Evolutionary conservation across 192 early-diverging fungal genomes (phyloP).

Genomic region (Coemansia guatemalensis): DNA sequence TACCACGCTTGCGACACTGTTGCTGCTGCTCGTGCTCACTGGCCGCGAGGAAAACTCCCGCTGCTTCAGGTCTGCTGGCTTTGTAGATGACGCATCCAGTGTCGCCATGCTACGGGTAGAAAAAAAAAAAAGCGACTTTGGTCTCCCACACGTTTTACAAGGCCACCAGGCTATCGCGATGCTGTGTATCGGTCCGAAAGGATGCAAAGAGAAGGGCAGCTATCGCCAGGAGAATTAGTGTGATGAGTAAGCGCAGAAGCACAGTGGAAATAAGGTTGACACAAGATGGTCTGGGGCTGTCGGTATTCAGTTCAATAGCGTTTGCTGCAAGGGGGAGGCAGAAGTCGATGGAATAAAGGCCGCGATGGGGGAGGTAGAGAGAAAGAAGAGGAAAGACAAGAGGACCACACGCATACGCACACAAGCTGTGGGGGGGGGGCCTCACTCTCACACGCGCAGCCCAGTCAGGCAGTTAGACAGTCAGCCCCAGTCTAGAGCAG

Average conservation of each 20-base stretch:
- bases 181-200: not conserved
- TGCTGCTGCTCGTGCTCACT: conserved; percentile 46
- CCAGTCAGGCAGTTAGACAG: not conserved
- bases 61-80: conserved; percentile 22
- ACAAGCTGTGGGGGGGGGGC: too few species aligned
- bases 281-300: not conserved
- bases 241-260: not conserved
- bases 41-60: conserved; percentile 33
- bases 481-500: not conserved
- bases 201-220: not conserved
- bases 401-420: too few species aligned
- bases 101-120: conserved; percentile 10
- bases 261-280: not conserved
- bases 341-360: not conserved
- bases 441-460: too few species aligned
- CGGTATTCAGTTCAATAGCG: not conserved
- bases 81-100: conserved; percentile 15
- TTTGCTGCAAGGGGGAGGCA: not conserved
- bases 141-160: not conserved
- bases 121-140: not conserved
- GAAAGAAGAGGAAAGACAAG: not conserved
- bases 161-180: not conserved
- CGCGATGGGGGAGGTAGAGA: not conserved
- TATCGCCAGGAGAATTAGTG: not conserved
- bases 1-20: conserved; percentile 36